Base-by-base conservation (phyloP, 176 grass and related monocot species). In the Oryza brachyantha region DNA sequence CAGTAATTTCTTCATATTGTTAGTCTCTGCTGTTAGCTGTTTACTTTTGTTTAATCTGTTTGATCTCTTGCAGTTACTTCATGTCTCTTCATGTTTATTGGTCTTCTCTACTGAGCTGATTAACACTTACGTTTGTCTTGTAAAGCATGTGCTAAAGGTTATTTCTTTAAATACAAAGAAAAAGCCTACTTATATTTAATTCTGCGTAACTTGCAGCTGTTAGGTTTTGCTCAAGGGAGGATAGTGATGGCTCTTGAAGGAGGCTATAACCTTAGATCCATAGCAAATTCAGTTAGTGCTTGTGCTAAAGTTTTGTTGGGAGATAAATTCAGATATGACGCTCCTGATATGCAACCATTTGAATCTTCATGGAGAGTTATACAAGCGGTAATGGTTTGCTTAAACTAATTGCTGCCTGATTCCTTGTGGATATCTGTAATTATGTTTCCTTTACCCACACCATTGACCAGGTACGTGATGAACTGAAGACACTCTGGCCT, bases 241-340 rank as follows among this genome's bases (percentile, higher is more conserved):
- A 83, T 98, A 75, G 92, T 98, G 60, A 88, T 98, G 96, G 85
- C 84, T 28, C 88, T 98, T 52, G 96, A 98, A 90, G 96, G 92
- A 73, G 96, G 96, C 66, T 98, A 98, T 80, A 98, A 94, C 86
- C 87, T 98, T 46, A 93, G 42, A 21, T 98, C 92, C 59, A 94
- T 91, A 81, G 87, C 92, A 75, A 89, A 98, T 81, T 98, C 96
- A 68, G 90, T 94, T 87, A 80, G 71, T 85, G 86, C 90, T 84
- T 98, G 96, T 69, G 90, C 83, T 29, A 83, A 87, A 55, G 85
- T 94, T 82, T 82, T 98, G 29, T 93, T 98, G 76, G 87, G 93
- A 83, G 96, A 94, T 58, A 59, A 88, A 22, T 79, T 84, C 67
- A 76, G 76, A 65, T 68, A 59, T 80, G 79, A 61, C 54, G 50